Percentiles rank a stretch among this genome's conserved stretches.
Evolutionary conservation across 2,329 filamentous ascomycete species (phyloP).

Genomic region (Diaporthe destruens): DNA sequence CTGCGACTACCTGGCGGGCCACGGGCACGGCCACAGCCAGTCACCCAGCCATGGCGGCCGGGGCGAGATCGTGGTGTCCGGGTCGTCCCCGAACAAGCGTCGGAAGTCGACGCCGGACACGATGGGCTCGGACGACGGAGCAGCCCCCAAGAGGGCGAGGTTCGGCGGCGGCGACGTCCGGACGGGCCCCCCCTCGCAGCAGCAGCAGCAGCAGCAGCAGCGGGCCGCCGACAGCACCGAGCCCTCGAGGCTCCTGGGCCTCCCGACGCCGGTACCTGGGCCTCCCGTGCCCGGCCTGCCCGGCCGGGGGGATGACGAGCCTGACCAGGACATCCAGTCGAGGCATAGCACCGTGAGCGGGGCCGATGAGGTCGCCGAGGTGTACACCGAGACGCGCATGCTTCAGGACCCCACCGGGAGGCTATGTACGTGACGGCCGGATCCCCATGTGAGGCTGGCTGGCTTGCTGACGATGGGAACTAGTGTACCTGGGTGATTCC

Average conservation of each 20-base stretch:
- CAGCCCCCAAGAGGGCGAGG: constrained; percentile 35
- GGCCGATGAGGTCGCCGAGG: constrained; percentile 67
- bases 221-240: constrained; percentile 43
- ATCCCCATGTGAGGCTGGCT: background rate
- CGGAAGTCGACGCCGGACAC: constrained; percentile 37
- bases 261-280: constrained; percentile 39
- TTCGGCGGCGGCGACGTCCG: constrained; percentile 33
- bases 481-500: constrained; percentile 74
- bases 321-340: constrained; percentile 51
- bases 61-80: constrained; percentile 48
- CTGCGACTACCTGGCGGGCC: constrained; percentile 57
- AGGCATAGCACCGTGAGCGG: constrained; percentile 57
- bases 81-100: constrained; percentile 44
- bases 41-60: constrained; percentile 44
- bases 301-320: constrained; percentile 43
- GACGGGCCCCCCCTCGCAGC: background rate
- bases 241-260: constrained; percentile 50
- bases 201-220: constrained; percentile 11
- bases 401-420: constrained; percentile 70
- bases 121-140: constrained; percentile 26
- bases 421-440: constrained; percentile 59
- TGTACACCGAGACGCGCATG: constrained; percentile 69
- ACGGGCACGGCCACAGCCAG: constrained; percentile 46
- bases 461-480: constrained; percentile 38
- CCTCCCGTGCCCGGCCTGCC: constrained; percentile 16